phyloP scores from a whole-genome alignment of 2,329 filamentous ascomycete species.

The Trichophaea hybrida region DNA sequence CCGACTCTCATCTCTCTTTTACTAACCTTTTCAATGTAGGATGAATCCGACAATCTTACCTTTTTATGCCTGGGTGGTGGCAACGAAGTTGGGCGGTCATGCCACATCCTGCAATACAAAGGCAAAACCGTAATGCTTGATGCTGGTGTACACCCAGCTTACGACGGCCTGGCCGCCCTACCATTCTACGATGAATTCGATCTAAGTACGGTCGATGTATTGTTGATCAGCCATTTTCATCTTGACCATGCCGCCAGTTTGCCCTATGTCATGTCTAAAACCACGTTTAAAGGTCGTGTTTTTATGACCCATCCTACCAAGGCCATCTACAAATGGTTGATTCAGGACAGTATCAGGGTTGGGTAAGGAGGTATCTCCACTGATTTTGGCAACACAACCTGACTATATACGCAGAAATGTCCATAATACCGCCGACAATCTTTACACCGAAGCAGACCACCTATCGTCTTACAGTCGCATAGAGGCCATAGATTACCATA shows the following conservation, averaged over 20 bases:
- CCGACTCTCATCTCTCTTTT: background rate
- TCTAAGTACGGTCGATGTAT: constrained; percentile 87
- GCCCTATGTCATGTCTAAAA: constrained; percentile 93
- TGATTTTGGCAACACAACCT: constrained; percentile 8
- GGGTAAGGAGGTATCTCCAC: constrained; percentile 37
- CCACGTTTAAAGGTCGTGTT: constrained; percentile 88
- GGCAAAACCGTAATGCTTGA: constrained; percentile 99
- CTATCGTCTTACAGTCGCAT: constrained; percentile 85
- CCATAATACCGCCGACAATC: constrained; percentile 28
- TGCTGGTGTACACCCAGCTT: constrained; percentile 90
- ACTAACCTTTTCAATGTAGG: constrained; percentile 30
- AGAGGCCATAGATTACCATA: constrained; percentile 96
- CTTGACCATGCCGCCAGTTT: constrained; percentile 97
- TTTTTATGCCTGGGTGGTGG: constrained; percentile 89
- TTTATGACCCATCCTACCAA: constrained; percentile 99
- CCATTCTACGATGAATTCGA: constrained; percentile 99
- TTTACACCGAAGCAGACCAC: constrained; percentile 93
- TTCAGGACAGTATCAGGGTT: constrained; percentile 89
- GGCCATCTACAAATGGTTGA: constrained; percentile 99
- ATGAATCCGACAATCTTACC: constrained; percentile 84
- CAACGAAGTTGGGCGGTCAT: constrained; percentile 92
- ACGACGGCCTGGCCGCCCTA: constrained; percentile 81
- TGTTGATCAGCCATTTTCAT: constrained; percentile 98
- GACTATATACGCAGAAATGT: constrained; percentile 15
- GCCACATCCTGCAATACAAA: constrained; percentile 97